Evolutionary conservation across 495 filamentous ascomycete genomes (phyloP).

Genomic region (Tuber brumale): DNA sequence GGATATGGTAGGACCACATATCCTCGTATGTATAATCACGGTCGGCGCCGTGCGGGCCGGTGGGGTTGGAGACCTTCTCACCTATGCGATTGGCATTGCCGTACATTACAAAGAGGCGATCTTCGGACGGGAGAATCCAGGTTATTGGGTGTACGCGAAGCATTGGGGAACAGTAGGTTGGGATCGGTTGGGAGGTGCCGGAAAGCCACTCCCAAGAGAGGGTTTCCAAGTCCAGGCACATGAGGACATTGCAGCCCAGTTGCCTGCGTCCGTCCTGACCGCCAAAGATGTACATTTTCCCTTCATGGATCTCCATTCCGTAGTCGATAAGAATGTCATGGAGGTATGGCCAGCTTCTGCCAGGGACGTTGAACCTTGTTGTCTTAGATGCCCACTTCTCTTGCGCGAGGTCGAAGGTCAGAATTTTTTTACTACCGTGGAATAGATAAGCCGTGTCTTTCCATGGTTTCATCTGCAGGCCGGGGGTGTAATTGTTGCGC

Average conservation of each 20-base stretch:
- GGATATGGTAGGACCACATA: slow-evolving; percentile 29
- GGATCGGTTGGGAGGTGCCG: slow-evolving; percentile 24
- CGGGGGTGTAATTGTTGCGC: slow-evolving; percentile 22
- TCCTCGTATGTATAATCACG: slow-evolving; percentile 34
- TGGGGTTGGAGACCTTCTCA: slow-evolving; percentile 15
- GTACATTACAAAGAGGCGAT: slow-evolving; percentile 31
- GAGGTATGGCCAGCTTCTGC: slow-evolving; percentile 27
- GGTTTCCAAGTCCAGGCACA: slow-evolving; percentile 22
- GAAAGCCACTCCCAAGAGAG: slow-evolving; percentile 31
- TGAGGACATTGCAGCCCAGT: slow-evolving; percentile 32
- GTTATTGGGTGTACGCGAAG: slow-evolving; percentile 26
- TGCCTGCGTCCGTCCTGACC: slow-evolving; percentile 33
- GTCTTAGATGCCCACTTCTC: slow-evolving; percentile 21
- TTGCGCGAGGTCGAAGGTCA: slow-evolving; percentile 20
- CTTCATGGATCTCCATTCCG: slow-evolving; percentile 29
- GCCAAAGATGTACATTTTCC: slow-evolving; percentile 31
- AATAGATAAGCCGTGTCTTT: slow-evolving; percentile 30
- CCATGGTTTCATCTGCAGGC: slow-evolving; percentile 29
- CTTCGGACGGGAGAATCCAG: slow-evolving; percentile 26
- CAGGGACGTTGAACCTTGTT: slow-evolving; percentile 11
- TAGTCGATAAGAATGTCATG: slow-evolving; percentile 22
- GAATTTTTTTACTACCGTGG: slow-evolving; percentile 23
- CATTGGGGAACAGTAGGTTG: slow-evolving; percentile 28
- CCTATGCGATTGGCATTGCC: slow-evolving; percentile 36
- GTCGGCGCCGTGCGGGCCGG: slow-evolving; percentile 21